phyloP scores from a whole-genome alignment of 129 eudicot genomes.

The Flaveria ramosissima region DNA sequence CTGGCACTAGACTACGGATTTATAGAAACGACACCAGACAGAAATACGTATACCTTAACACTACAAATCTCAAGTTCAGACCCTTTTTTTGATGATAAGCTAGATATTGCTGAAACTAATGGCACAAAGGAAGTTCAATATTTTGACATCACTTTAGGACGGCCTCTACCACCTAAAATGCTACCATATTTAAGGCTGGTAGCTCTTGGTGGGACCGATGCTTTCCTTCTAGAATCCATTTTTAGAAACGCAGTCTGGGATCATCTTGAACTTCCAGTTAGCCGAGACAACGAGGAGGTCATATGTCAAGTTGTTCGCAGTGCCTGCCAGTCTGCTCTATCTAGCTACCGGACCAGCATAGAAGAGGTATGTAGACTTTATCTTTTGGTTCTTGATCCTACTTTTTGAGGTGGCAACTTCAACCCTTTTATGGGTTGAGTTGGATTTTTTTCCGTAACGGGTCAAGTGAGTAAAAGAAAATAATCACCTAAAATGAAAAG shows the following conservation, averaged over 20 bases:
- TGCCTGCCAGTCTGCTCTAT: constrained; percentile 84
- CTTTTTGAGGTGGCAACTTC: neutral
- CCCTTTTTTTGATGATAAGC: constrained; percentile 72
- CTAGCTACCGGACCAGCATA: constrained; percentile 76
- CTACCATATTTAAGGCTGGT: constrained; percentile 80
- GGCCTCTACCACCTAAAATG: constrained; percentile 73
- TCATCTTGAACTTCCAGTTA: constrained; percentile 76
- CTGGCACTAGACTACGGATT: constrained; percentile 95
- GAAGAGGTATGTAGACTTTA: constrained; percentile 68
- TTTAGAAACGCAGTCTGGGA: constrained; percentile 85
- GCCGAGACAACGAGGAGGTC: constrained; percentile 85
- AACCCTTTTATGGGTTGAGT: constrained; percentile 2
- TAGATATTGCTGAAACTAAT: constrained; percentile 84
- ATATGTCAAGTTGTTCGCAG: constrained; percentile 76
- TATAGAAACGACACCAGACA: constrained; percentile 61
- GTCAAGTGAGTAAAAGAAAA: neutral
- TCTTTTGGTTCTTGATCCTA: constrained; percentile 9
- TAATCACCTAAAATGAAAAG: neutral
- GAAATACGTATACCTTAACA: constrained; percentile 80
- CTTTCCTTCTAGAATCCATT: constrained; percentile 83
- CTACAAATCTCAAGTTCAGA: constrained; percentile 85
- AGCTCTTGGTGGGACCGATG: constrained; percentile 89
- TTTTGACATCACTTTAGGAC: constrained; percentile 79
- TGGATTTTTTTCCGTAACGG: no score
- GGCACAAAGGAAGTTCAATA: constrained; percentile 67